Conservation (phyloP, 2,329 filamentous ascomycete genomes). For the Venturia nashicola region DNA sequence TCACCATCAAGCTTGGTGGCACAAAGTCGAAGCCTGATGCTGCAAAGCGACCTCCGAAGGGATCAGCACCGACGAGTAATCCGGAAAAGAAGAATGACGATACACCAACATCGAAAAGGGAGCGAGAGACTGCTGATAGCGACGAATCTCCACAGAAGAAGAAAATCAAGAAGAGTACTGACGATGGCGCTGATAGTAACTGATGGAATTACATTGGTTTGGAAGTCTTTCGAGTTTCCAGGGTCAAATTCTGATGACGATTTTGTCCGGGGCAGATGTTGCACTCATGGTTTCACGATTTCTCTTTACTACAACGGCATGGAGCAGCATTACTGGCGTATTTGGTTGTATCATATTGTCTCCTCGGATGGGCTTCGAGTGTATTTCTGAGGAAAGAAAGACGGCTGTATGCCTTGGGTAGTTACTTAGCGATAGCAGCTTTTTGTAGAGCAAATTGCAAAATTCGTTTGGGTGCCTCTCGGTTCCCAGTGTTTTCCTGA, state of each 20-base stretch:
- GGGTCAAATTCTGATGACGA: too few relatives aligned
- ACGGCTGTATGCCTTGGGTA: background rate
- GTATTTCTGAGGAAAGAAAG: background rate
- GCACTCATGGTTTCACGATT: background rate
- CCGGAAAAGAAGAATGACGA: background rate
- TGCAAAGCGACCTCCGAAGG: slow-evolving; percentile 1
- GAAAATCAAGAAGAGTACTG: background rate
- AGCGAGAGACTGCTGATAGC: background rate
- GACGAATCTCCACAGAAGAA: background rate
- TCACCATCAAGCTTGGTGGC: slow-evolving; percentile 6
- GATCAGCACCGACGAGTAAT: slow-evolving; percentile 1
- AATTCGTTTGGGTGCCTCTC: too few relatives aligned
- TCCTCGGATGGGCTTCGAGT: background rate
- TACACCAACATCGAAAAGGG: background rate
- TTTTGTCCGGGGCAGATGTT: background rate
- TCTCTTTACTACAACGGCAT: background rate
- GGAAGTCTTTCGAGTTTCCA: too few relatives aligned
- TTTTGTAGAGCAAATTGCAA: too few relatives aligned
- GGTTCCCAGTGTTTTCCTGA: too few relatives aligned
- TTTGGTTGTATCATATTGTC: background rate
- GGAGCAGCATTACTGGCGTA: background rate
- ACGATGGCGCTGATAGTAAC: background rate
- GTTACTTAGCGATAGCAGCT: background rate
- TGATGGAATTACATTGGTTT: background rate
- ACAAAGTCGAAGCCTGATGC: slow-evolving; percentile 1